These are phyloP conservation scores for Actinomucor elegans DNA, from an alignment of 371 early-diverging fungal species.

Conservation along the genomic window DNA sequence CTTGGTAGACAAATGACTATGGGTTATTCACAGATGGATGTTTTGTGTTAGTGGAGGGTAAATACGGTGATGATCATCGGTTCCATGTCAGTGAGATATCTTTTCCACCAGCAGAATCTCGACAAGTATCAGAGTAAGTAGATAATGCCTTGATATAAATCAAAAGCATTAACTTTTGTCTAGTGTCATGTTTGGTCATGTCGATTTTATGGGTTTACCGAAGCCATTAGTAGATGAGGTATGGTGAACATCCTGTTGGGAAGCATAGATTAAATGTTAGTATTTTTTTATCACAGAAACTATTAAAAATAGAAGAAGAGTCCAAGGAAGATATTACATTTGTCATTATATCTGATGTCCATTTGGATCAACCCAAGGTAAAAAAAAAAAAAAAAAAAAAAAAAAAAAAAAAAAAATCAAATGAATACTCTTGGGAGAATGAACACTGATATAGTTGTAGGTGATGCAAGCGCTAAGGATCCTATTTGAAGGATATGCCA, in stretches of 20 bases:
- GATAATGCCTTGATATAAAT: neutral
- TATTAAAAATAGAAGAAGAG: constrained; percentile 46
- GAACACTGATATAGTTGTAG: too few relatives aligned
- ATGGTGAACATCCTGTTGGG: neutral
- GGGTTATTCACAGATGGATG: constrained; percentile 84
- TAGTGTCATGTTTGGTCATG: constrained; percentile 49
- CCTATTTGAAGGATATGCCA: constrained; percentile 73
- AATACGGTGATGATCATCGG: constrained; percentile 66
- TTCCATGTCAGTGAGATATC: constrained; percentile 71
- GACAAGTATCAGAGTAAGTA: constrained; percentile 58
- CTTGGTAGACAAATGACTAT: constrained; percentile 42
- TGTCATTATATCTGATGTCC: constrained; percentile 82
- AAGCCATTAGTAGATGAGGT: constrained; percentile 52
- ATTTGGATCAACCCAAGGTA: constrained; percentile 82
- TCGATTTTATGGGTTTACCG: constrained; percentile 61
- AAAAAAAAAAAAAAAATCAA: neutral
- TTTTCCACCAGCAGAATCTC: constrained; percentile 77
- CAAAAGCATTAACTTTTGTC: neutral
- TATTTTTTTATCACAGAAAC: constrained; percentile 12
- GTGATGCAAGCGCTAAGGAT: constrained; percentile 56
- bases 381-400: constrained; percentile 2
- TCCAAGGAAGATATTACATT: constrained; percentile 62
- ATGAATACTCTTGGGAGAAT: too few relatives aligned
- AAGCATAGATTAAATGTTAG: neutral
- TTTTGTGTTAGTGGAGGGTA: constrained; percentile 84